Base-by-base conservation (phyloP, 345 rosid genomes). In the Balakata baccata region DNA sequence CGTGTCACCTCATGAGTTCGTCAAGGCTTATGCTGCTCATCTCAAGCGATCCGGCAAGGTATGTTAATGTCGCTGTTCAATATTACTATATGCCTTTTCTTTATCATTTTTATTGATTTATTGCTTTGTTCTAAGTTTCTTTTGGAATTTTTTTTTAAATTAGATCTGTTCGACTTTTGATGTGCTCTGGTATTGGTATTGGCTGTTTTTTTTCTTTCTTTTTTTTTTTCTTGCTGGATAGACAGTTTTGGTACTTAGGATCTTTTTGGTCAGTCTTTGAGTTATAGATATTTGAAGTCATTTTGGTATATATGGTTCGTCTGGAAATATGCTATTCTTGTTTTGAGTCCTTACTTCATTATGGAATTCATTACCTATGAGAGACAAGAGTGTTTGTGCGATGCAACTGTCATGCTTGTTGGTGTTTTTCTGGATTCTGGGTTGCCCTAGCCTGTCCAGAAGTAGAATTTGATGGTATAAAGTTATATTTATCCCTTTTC, bases 41-140 rank as follows among this genome's bases (percentile, higher is more conserved):
- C 97, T 92, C 81, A 92, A 92, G 86, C 87, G 94, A 75, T 92
- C 98, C 69, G 98, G 98, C 77, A 92, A 92, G 97, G 98, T 92
- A 29, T n/a, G 2, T 14, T 23, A 13, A 45, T 66, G 4, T 47
- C 54, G 46, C 51, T 11, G 38, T 66, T 66, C 54, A 12, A 60
- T 3, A 29, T 43, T 43, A 43, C 8, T 6, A 43, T 7, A 1
- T 43, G 47, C 29, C 5, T 58, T 58, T 10, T 11, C 4, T 58
- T 46, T 18, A 7, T 66, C 53, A 22, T 12, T 22, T 25, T 16
- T 17, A 2, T 49, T 49, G 18, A 49, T 0, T 45, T 11, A 29
- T 29, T 29, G 34, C 34, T 13, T 47, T 6, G 14, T 25, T 13
- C 8, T 29, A 23, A 10, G 29, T 39, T 17, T 38, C 1, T 34